Evolutionary conservation across 2,329 filamentous ascomycete genomes (phyloP), one percentile per base, ranked within the genome.

Genomic region (Fusarium tuaranense): DNA sequence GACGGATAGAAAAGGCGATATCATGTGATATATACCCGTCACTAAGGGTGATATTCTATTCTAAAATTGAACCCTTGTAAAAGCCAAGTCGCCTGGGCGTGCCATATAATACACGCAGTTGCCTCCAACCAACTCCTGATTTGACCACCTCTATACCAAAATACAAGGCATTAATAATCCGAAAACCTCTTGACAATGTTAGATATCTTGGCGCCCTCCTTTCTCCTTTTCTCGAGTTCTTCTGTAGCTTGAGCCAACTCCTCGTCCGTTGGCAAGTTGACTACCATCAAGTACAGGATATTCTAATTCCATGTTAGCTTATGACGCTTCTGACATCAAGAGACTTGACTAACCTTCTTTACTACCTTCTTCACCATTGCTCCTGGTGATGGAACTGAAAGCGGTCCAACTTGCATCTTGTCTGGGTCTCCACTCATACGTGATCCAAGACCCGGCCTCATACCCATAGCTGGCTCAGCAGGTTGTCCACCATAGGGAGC

Each of bases 221-320:
- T 63, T 3, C 30, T 61, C 27, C 57, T 62, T 3, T 53, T 30
- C 39, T 70, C 44, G 38, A 70, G 67, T n/a, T 71, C 69, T 4
- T 61, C 65, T 41, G 46, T 41, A 12, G 69, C 69, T 14, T 69
- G 59, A 13, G 67, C 70, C 20, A 74, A 27, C 34, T 75, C 72
- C 25, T 71, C 60, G 1, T 71, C 72, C 7, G 63, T 66, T 14
- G 71, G 70, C 71, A 75, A 67, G 14, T 75, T 73, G 22, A 71
- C 68, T 18, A 73, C 32, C 71, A 73, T 71, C 57, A 75, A 51
- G 34, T 75, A 75, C 1, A 75, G 57, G 7, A 75, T 68, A 7
- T 73, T 75, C 72, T 75, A 3, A 20, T 14, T 5, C 20, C 0
- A 18, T 46, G 44, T 66, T 55, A 69, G 55, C 34, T n/a, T 27